A percentile compares a stretch with the other conserved stretches of the same genome.
These are phyloP conservation scores for Carex myosuroides DNA, from an alignment of 176 grass and related monocot genomes.

Conservation along the genomic window DNA sequence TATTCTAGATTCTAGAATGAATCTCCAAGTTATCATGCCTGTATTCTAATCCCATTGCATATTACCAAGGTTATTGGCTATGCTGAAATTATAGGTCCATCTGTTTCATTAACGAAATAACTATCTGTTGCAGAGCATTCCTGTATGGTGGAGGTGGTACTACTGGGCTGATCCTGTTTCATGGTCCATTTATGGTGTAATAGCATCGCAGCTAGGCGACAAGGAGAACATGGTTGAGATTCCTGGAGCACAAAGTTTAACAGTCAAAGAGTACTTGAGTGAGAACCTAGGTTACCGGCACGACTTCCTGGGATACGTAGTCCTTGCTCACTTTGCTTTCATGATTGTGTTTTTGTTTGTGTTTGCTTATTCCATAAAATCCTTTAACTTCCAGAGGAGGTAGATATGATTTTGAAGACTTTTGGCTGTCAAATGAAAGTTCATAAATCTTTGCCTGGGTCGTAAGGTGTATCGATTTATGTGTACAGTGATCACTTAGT, in stretches of 20 bases:
- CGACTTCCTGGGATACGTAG: constrained; percentile 51
- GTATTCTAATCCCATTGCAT: background rate
- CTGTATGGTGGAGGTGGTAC: constrained; percentile 96
- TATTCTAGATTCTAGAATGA: background rate
- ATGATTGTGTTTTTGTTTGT: constrained; percentile 51
- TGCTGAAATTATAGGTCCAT: background rate
- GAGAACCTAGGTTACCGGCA: constrained; percentile 39
- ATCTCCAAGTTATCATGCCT: background rate
- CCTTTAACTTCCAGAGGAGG: constrained; percentile 59
- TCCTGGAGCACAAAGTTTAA: constrained; percentile 18
- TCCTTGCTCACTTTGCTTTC: constrained; percentile 52
- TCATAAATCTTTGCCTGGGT: background rate
- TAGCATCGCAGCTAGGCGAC: constrained; percentile 60
- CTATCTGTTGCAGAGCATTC: constrained; percentile 37
- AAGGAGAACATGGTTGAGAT: background rate
- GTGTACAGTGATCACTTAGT: background rate
- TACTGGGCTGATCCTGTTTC: constrained; percentile 79
- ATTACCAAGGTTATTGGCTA: background rate
- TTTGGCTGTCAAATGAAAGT: background rate
- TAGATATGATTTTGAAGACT: constrained; percentile 19
- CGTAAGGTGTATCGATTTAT: background rate
- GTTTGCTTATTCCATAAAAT: constrained; percentile 71
- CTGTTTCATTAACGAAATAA: constrained; percentile 10
- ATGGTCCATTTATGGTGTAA: constrained; percentile 67
- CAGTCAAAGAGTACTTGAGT: constrained; percentile 42